Percentiles rank a stretch among this genome's conserved stretches.
Conservation (phyloP, 305 asterid genomes). For the Fraxinus greggii region DNA sequence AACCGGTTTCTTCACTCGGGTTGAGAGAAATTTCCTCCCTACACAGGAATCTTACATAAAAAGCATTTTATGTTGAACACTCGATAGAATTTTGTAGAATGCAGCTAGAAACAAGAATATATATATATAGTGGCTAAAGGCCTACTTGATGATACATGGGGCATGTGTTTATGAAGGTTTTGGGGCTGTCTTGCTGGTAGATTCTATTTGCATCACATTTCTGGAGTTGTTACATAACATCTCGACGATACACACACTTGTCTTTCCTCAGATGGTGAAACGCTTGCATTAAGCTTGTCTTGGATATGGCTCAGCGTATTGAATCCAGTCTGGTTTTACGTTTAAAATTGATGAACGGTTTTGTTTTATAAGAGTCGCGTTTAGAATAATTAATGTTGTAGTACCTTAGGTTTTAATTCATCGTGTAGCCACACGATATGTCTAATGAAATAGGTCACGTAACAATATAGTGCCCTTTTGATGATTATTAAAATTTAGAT, state of each 20-base stretch:
- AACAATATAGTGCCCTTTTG: not conserved
- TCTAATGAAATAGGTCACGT: not conserved
- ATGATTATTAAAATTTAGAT: no score
- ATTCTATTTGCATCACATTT: constrained; percentile 1
- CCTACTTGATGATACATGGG: not conserved
- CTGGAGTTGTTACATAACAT: not conserved
- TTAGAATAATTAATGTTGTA: no score
- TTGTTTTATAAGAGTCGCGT: not conserved
- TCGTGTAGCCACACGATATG: not conserved
- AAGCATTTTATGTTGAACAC: not conserved
- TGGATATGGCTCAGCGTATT: not conserved
- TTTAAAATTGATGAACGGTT: not conserved
- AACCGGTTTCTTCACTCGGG: constrained; percentile 52
- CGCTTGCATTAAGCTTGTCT: not conserved
- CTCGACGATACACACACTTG: not conserved
- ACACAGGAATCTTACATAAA: constrained; percentile 38
- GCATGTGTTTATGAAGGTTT: constrained; percentile 7
- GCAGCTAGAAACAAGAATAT: not conserved
- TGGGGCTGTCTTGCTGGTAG: constrained; percentile 1
- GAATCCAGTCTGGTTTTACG: not conserved
- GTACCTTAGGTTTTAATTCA: no score
- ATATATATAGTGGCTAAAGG: not conserved
- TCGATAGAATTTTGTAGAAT: constrained; percentile 19
- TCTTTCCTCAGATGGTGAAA: not conserved
- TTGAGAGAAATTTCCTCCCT: constrained; percentile 48